phyloP scores from a whole-genome alignment of 1,284 basidiomycete genomes.

The Ceratobasidium sp. region DNA sequence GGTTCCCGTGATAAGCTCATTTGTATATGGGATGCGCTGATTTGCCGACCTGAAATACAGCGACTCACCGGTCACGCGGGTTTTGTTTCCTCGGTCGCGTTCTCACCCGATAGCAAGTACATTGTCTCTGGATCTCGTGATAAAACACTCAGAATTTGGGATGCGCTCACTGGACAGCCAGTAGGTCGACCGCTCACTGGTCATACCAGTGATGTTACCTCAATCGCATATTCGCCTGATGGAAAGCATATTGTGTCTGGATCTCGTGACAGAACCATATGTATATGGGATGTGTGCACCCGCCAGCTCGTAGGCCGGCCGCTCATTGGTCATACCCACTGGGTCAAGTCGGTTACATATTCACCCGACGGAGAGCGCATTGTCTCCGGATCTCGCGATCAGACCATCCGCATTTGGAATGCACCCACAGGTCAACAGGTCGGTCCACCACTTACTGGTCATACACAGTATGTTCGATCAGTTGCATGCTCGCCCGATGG shows the following conservation, averaged over 20 bases:
- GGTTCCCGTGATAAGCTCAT: too few species aligned
- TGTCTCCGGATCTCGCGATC: constrained; percentile 16
- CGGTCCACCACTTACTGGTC: background rate
- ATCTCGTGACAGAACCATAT: constrained; percentile 2
- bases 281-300: background rate
- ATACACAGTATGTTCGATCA: background rate
- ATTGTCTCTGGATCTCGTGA: too few species aligned
- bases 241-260: constrained; percentile 9
- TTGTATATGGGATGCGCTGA: too few species aligned
- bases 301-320: too few species aligned
- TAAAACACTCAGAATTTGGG: too few species aligned
- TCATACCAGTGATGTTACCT: too few species aligned
- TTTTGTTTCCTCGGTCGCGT: too few species aligned
- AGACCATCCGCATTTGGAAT: constrained; percentile 32
- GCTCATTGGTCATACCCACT: background rate
- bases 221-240: constrained; percentile 7
- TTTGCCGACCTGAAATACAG: too few species aligned
- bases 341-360: constrained; percentile 1
- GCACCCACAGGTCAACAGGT: background rate
- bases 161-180: too few species aligned
- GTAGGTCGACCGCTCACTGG: too few species aligned
- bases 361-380: constrained; percentile 23
- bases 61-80: background rate
- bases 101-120: too few species aligned
- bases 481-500: constrained; percentile 17